A percentile compares a stretch with the other conserved stretches of the same genome.
phyloP scores from a whole-genome alignment of 2,329 filamentous ascomycete species.

The Elsinoe perseae region DNA sequence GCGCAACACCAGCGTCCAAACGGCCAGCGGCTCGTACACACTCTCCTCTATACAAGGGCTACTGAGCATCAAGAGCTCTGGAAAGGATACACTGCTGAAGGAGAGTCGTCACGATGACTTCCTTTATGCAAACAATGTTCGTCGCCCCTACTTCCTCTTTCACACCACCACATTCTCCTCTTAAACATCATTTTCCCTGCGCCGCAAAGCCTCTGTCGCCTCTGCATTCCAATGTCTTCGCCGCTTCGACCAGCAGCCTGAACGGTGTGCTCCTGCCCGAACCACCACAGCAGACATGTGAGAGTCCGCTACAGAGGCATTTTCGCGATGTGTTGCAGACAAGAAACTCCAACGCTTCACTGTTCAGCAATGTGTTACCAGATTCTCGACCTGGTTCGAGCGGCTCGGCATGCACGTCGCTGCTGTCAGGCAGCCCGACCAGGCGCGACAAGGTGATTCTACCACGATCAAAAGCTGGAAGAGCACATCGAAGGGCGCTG shows the following conservation, averaged over 20 bases:
- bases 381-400: conserved; percentile 5
- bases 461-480: conserved; percentile 5
- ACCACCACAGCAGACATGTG: conserved; percentile 26
- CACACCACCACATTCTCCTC: conserved; percentile 20
- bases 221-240: conserved; percentile 36
- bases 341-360: conserved; percentile 9
- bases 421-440: conserved; percentile 13
- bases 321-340: conserved; percentile 19
- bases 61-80: conserved; percentile 10
- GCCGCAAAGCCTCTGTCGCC: conserved; percentile 34
- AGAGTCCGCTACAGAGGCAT: conserved; percentile 29
- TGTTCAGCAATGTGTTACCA: not conserved
- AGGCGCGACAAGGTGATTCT: conserved; percentile 16
- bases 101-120: conserved; percentile 51
- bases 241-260: conserved; percentile 28
- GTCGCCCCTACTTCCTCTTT: conserved; percentile 40
- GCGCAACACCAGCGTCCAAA: conserved; percentile 14
- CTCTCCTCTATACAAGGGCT: conserved; percentile 1
- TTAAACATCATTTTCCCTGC: conserved; percentile 23
- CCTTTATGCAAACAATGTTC: conserved; percentile 76
- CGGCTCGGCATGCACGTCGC: conserved; percentile 7
- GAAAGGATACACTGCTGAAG: conserved; percentile 12
- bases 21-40: conserved; percentile 12
- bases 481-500: conserved; percentile 14
- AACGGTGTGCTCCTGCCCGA: conserved; percentile 31